Percentiles rank a stretch among this genome's conserved stretches.
phyloP scores from a whole-genome alignment of 2,329 filamentous ascomycete species.

The Epichloe sylvatica region DNA sequence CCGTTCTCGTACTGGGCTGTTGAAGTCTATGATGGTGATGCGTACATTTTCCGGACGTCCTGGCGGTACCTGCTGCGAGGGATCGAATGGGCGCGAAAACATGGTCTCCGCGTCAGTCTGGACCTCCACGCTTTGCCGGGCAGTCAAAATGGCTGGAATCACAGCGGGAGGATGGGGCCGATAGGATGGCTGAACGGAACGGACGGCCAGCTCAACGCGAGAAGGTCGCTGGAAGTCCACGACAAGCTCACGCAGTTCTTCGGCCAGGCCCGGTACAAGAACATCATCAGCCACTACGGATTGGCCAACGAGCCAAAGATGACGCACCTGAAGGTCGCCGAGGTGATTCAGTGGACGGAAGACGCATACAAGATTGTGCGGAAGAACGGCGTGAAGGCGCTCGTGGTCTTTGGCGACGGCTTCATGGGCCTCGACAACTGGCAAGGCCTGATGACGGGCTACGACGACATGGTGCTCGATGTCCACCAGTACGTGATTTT shows the following conservation, averaged over 20 bases:
- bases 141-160: slow-evolving; percentile 96
- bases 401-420: slow-evolving; percentile 81
- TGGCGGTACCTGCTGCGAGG: slow-evolving; percentile 88
- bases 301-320: slow-evolving; percentile 90
- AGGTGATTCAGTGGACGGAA: slow-evolving; percentile 68
- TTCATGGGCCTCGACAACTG: slow-evolving; percentile 86
- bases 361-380: slow-evolving; percentile 60
- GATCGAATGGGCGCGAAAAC: slow-evolving; percentile 87
- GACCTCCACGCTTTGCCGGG: slow-evolving; percentile 87
- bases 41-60: slow-evolving; percentile 72
- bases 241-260: slow-evolving; percentile 83
- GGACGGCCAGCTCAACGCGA: slow-evolving; percentile 60
- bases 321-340: slow-evolving; percentile 50
- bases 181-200: slow-evolving; percentile 91
- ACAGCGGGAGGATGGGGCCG: slow-evolving; percentile 67
- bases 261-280: slow-evolving; percentile 80
- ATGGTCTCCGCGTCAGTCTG: slow-evolving; percentile 83
- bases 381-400: slow-evolving; percentile 57
- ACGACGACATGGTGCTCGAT: slow-evolving; percentile 71
- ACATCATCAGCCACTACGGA: slow-evolving; percentile 84
- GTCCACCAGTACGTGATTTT: slow-evolving; percentile 99
- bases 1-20: slow-evolving; percentile 94
- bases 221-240: slow-evolving; percentile 78
- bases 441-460: slow-evolving; percentile 65
- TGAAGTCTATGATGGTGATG: slow-evolving; percentile 68